Evolutionary conservation across 2,329 filamentous ascomycete genomes (phyloP).

Genomic region (Chrysoporthe puriensis): DNA sequence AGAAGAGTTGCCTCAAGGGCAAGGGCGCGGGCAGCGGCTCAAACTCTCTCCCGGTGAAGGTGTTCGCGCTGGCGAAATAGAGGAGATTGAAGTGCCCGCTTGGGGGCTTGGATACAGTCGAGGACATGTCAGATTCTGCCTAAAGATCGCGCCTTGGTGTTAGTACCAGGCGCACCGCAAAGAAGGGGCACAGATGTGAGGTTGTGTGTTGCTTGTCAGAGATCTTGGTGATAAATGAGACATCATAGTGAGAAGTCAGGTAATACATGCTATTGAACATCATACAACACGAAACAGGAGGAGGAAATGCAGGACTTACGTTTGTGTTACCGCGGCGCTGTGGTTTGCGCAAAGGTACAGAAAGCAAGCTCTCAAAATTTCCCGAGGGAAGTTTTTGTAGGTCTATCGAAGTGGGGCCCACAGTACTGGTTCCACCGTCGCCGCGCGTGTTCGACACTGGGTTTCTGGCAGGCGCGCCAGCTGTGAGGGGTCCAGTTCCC

Average conservation of each 20-base stretch:
- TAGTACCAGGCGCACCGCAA: constrained; percentile 30
- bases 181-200: constrained; percentile 16
- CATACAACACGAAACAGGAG: constrained; percentile 32
- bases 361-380: background rate
- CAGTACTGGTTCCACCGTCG: background rate
- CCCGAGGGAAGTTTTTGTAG: constrained; percentile 14
- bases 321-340: constrained; percentile 5
- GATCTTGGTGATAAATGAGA: constrained; percentile 71
- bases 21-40: constrained; percentile 71
- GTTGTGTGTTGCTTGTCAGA: constrained; percentile 52
- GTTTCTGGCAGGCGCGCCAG: constrained; percentile 5
- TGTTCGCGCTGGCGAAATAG: constrained; percentile 78
- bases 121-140: constrained; percentile 26
- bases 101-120: constrained; percentile 51
- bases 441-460: constrained; percentile 1
- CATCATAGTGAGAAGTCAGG: constrained; percentile 54
- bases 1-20: constrained; percentile 64
- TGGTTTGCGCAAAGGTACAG: background rate
- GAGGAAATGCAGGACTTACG: constrained; percentile 38
- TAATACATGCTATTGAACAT: constrained; percentile 48
- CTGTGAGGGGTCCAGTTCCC: constrained; percentile 1
- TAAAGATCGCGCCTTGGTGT: constrained; percentile 29
- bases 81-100: constrained; percentile 75
- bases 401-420: background rate
- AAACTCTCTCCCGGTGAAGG: constrained; percentile 69